Evolutionary conservation across 768 basidiomycete genomes (phyloP), one percentile per base, ranked within the genome.

Genomic region (Pleurotus eryngii): DNA sequence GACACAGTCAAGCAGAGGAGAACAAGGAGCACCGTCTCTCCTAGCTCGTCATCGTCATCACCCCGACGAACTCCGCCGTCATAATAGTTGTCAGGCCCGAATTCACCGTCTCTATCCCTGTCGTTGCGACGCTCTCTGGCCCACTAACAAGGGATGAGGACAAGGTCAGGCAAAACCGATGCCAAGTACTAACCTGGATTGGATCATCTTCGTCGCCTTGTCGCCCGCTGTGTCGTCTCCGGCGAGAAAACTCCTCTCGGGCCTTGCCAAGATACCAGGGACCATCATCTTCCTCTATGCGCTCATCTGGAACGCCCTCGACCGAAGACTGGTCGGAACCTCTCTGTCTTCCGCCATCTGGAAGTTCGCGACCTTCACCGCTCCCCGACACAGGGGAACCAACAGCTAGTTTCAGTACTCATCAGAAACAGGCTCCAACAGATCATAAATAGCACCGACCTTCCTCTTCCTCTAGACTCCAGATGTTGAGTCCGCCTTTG

Each of bases 191-290:
- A 40, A 84, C 89, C 78, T 89, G 83, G 39, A 92, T 81, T 1
- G 82, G 88, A 65, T 90, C 85, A 55, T 89, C 89, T 17, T 88
- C 89, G 39, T 81, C 82, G 47, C 63, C 68, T 49, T 63, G 58
- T 39, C 26, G 58, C 30, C 49, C 57, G 40, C 64, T 65, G 51
- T 80, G 76, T 51, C 70, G 76, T 59, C 76, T 74, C 20, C 85
- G 81, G 59, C 77, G 77, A 60, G 81, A 82, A 66, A 89, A 90
- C 55, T 93, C 88, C 57, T 92, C 91, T 59, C 81, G 82, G 4
- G 91, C 90, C 64, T 87, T 91, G 6, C 91, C 91, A 42, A 91
- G 70, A 64, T 93, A 92, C 92, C 91, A 93, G 5, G 83, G 77
- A 4, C 81, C 84, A 11, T 85, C 87, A 48, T 87, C 88, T 14